These are phyloP conservation scores for Lichenothelia convexa DNA, from an alignment of 495 filamentous ascomycete species.

Conservation along the genomic window DNA sequence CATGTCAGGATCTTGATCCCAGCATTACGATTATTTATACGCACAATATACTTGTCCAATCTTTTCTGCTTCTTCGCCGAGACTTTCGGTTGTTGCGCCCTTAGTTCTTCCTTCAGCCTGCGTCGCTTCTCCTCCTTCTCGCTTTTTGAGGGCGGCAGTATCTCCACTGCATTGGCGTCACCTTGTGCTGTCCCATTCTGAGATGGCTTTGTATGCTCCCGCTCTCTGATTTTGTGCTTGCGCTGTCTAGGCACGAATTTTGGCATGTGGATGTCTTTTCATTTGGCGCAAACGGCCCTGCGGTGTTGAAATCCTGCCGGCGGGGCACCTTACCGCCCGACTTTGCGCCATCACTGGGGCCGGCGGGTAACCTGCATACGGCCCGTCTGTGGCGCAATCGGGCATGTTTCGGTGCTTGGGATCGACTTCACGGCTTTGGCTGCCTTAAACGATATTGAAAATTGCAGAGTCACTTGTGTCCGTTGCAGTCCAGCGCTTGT, in stretches of 20 bases:
- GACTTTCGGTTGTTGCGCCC: slow-evolving; percentile 45
- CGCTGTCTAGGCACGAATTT: slow-evolving; percentile 65
- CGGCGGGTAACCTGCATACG: too few species aligned
- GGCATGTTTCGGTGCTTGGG: too few species aligned
- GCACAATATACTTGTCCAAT: slow-evolving; percentile 84
- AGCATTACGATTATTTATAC: slow-evolving; percentile 7
- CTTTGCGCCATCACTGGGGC: too few species aligned
- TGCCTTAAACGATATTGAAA: too few species aligned
- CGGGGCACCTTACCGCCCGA: too few species aligned
- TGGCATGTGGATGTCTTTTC: too few species aligned
- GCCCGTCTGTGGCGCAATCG: too few species aligned
- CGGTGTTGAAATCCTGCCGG: too few species aligned
- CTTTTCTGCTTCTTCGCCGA: slow-evolving; percentile 86
- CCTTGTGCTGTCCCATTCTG: slow-evolving; percentile 16
- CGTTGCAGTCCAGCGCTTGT: too few species aligned
- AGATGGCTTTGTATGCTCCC: slow-evolving; percentile 27
- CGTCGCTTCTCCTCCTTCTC: slow-evolving; percentile 52
- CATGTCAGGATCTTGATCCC: background rate
- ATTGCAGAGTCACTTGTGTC: too few species aligned
- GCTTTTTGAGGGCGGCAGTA: slow-evolving; percentile 43
- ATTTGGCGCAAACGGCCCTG: too few species aligned
- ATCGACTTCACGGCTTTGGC: too few species aligned
- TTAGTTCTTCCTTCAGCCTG: slow-evolving; percentile 46
- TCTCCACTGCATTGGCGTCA: slow-evolving; percentile 56
- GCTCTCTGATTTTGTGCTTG: slow-evolving; percentile 53